These are phyloP conservation scores for Chlamydomonas incerta DNA, from an alignment of 139 green algal genomes.

Conservation along the genomic window DNA sequence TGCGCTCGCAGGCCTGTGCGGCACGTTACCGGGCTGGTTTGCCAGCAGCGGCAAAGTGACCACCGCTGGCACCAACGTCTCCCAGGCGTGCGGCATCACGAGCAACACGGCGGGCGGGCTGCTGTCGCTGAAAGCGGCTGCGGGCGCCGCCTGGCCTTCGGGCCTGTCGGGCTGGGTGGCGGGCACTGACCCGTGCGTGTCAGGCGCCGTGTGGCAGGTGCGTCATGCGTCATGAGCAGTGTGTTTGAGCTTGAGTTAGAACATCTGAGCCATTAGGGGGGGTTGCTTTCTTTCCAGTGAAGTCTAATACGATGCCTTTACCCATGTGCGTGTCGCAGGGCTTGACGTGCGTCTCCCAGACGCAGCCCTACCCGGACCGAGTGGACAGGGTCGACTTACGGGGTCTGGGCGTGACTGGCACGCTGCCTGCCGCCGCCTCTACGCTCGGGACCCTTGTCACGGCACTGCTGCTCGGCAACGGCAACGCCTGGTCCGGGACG, in stretches of 20 bases:
- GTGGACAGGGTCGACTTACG: constrained; percentile 26
- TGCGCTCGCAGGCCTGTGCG: neutral
- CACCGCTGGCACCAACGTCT: neutral
- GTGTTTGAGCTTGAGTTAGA: too few species aligned
- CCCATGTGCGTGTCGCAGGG: neutral
- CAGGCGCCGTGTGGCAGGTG: neutral
- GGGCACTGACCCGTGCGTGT: neutral
- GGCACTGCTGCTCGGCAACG: neutral
- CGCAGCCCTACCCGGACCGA: neutral
- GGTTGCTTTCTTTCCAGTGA: too few species aligned
- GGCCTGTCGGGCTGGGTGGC: neutral
- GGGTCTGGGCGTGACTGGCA: constrained; percentile 27
- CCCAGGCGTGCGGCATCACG: neutral
- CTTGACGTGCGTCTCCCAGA: too few species aligned
- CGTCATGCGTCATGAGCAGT: too few species aligned
- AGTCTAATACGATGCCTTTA: too few species aligned
- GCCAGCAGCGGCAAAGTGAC: neutral
- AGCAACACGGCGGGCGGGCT: neutral
- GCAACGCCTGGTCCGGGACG: neutral
- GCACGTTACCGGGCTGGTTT: neutral
- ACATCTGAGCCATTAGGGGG: too few species aligned
- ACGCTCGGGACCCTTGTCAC: neutral
- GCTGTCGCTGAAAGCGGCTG: neutral
- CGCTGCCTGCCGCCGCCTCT: constrained; percentile 26
- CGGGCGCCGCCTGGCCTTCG: neutral